Evolutionary conservation across 1,284 basidiomycete species (phyloP), one percentile per base, ranked within the genome.

Genomic region (Ustilago crameri): DNA sequence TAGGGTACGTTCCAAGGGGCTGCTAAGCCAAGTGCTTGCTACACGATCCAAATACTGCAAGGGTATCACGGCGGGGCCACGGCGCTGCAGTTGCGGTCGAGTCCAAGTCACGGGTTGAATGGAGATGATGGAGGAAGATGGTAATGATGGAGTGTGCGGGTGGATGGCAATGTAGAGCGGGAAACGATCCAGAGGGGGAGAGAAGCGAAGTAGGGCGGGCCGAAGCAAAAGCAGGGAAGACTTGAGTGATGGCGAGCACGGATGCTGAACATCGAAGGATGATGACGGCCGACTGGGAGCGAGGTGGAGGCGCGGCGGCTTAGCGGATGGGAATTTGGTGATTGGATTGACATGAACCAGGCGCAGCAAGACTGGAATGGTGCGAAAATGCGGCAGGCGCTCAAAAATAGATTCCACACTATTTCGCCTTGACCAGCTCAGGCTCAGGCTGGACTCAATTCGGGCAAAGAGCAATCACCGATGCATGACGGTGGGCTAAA

Each of bases 231-330:
- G 26, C 8, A 17, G 48, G 22, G 20, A 32, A 7, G 35, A n/a
- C 10, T 14, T 12, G 34, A 44, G 23, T 10, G 43, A 46, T 41
- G 55, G 27, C 40, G 55, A 60, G 57, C 57, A 59, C 40, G 49
- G 26, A 30, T 51, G 17, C 44, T 15, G 32, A 42, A 22, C 12
- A 42, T n/a, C 35, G 32, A 27, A 46, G 41, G 9, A 14, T 30
- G 46, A 48, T 48, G 50, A 50, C 47, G 42, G 38, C 30, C 14
- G 27, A 18, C 32, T 22, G 40, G 20, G 40, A 42, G 40, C n/a
- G 20, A 42, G 40, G 22, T 20, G 40, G 18, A 42, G 22, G 18
- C n/a, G 40, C 20, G 40, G 18, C 40, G 10, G 18, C 9, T 37
- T 15, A 37, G 35, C 35, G 14, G n/a, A 37, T 42, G 4, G n/a